phyloP scores from a whole-genome alignment of 495 filamentous ascomycete species.

The Penicillium steckii region DNA sequence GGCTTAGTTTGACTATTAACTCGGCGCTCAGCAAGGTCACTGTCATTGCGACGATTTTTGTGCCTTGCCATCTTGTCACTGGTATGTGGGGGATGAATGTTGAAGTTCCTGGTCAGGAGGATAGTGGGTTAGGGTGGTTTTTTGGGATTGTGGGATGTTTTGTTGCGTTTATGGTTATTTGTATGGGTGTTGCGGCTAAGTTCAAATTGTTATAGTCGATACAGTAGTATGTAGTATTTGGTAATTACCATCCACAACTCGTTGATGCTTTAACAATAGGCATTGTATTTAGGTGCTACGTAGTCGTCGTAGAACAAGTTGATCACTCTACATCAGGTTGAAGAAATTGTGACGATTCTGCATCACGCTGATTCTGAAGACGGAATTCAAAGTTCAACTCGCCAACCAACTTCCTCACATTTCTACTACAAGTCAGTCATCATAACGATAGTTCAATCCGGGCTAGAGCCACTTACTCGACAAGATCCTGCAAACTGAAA shows the following conservation, averaged over 20 bases:
- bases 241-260: too few species aligned
- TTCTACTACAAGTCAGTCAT: conserved; percentile 22
- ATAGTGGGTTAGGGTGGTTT: conserved; percentile 61
- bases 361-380: conserved; percentile 14
- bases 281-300: too few species aligned
- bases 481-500: conserved; percentile 58
- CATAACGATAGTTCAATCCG: background rate
- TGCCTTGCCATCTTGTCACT: conserved; percentile 86
- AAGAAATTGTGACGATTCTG: conserved; percentile 18
- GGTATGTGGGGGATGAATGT: conserved; percentile 98
- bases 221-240: background rate
- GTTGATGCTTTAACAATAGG: too few species aligned
- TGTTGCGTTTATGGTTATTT: conserved; percentile 51
- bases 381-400: conserved; percentile 71
- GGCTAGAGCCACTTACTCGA: conserved; percentile 34
- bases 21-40: conserved; percentile 85
- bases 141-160: conserved; percentile 73
- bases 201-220: conserved; percentile 27
- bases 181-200: conserved; percentile 37
- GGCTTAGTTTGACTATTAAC: conserved; percentile 71
- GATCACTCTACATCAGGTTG: background rate
- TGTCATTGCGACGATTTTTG: conserved; percentile 85
- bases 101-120: conserved; percentile 64
- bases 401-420: conserved; percentile 65
- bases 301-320: too few species aligned